Percentiles rank a stretch among this genome's conserved stretches.
Conservation (phyloP, 345 rosid species). For the Geranium brycei region DNA sequence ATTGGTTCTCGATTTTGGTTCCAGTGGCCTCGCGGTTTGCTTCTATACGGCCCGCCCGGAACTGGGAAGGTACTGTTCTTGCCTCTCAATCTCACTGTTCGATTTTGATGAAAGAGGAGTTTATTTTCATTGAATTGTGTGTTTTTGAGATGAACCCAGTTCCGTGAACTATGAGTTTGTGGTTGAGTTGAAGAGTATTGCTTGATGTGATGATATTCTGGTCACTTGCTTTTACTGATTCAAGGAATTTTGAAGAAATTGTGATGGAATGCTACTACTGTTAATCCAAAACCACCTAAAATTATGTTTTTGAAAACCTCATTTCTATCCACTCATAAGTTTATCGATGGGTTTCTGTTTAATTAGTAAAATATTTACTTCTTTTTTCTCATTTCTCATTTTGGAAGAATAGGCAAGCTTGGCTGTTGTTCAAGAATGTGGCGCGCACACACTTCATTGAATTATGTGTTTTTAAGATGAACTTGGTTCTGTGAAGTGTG, state of each 20-base stretch:
- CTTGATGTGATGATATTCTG: background rate
- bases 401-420: slow-evolving; percentile 53
- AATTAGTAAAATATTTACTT: background rate
- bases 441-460: slow-evolving; percentile 65
- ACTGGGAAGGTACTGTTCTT: slow-evolving; percentile 68
- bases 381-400: slow-evolving; percentile 4
- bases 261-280: background rate
- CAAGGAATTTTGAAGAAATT: background rate
- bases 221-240: background rate
- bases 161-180: too few species aligned
- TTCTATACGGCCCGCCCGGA: slow-evolving; percentile 84
- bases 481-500: too few species aligned
- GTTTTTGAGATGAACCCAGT: background rate
- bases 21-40: slow-evolving; percentile 85
- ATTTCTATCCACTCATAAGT: background rate
- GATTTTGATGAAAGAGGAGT: background rate
- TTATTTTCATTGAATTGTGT: too few species aligned
- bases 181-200: background rate
- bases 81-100: too few species aligned
- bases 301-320: background rate
- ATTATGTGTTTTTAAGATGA: too few species aligned
- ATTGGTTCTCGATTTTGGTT: slow-evolving; percentile 9
- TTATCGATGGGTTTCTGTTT: background rate
- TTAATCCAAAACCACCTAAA: background rate
- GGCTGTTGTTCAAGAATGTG: slow-evolving; percentile 78